These are phyloP conservation scores for Salix exigua DNA, from an alignment of 345 rosid genomes.

Conservation along the genomic window DNA sequence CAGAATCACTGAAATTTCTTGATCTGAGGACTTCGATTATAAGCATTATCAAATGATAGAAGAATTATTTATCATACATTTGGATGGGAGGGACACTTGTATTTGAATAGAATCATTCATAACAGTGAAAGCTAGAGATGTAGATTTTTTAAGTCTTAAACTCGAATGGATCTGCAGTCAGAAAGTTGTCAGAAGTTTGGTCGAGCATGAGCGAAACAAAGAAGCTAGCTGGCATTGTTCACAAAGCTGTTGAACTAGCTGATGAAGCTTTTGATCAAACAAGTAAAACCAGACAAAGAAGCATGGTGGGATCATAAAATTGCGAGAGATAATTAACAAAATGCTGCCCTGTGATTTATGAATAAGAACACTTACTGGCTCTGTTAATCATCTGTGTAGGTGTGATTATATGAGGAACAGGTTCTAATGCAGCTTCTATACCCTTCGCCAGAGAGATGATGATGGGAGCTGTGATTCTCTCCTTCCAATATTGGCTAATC, in stretches of 20 bases:
- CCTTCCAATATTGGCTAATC: slow-evolving; percentile 83
- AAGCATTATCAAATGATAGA: background rate
- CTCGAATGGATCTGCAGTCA: no score
- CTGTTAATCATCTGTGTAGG: slow-evolving; percentile 89
- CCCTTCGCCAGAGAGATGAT: slow-evolving; percentile 90
- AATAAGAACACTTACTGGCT: slow-evolving; percentile 57
- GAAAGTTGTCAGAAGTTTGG: no score
- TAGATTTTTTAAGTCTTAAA: background rate
- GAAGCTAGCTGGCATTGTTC: no score
- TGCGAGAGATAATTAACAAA: background rate
- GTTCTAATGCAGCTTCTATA: slow-evolving; percentile 75
- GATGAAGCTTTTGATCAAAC: background rate
- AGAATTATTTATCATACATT: background rate
- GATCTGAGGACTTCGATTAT: background rate
- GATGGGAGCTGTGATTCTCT: slow-evolving; percentile 66
- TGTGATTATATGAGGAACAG: slow-evolving; percentile 79
- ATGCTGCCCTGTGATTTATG: background rate
- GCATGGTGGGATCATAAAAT: background rate
- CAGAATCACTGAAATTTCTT: background rate
- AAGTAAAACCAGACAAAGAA: background rate
- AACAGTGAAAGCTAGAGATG: background rate
- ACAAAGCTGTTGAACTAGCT: no score
- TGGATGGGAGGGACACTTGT: background rate
- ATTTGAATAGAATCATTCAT: background rate
- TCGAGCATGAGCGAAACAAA: no score